Percentiles rank a stretch among this genome's conserved stretches.
Evolutionary conservation across 768 basidiomycete species (phyloP).

Genomic region (Phylloporus scabripes): DNA sequence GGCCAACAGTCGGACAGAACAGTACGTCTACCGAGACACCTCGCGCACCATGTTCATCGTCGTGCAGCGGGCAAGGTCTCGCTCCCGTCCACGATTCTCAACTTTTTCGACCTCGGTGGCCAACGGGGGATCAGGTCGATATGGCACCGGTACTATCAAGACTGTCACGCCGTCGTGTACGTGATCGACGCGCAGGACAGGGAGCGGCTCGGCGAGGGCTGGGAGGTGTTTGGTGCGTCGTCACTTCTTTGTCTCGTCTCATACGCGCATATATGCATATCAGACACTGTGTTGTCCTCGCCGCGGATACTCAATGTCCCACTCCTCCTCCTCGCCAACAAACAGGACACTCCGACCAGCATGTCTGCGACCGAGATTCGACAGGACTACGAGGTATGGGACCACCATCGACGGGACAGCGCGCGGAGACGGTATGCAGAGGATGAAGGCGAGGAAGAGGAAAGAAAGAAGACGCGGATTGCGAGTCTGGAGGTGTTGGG

Average conservation of each 20-base stretch:
- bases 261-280: not conserved
- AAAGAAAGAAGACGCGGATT: conserved; percentile 47
- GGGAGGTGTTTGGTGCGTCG: conserved; percentile 90
- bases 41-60: not conserved
- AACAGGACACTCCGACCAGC: conserved; percentile 80
- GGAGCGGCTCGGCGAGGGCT: conserved; percentile 86
- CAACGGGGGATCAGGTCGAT: conserved; percentile 91
- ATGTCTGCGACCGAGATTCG: conserved; percentile 88
- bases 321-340: conserved; percentile 89
- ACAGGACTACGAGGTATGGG: conserved; percentile 84
- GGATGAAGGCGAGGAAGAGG: conserved; percentile 41
- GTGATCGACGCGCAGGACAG: conserved; percentile 92
- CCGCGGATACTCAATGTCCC: conserved; percentile 90
- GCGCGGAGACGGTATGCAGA: conserved; percentile 50
- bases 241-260: not conserved
- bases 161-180: conserved; percentile 95
- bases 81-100: conserved; percentile 87
- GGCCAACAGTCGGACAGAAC: conserved; percentile 95
- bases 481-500: conserved; percentile 88
- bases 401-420: conserved; percentile 67
- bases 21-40: conserved; percentile 47
- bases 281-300: conserved; percentile 80
- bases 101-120: conserved; percentile 97
- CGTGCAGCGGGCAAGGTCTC: conserved; percentile 82
- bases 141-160: conserved; percentile 93